These are phyloP conservation scores for Mycena rebaudengoi DNA, from an alignment of 768 basidiomycete genomes.

Conservation along the genomic window DNA sequence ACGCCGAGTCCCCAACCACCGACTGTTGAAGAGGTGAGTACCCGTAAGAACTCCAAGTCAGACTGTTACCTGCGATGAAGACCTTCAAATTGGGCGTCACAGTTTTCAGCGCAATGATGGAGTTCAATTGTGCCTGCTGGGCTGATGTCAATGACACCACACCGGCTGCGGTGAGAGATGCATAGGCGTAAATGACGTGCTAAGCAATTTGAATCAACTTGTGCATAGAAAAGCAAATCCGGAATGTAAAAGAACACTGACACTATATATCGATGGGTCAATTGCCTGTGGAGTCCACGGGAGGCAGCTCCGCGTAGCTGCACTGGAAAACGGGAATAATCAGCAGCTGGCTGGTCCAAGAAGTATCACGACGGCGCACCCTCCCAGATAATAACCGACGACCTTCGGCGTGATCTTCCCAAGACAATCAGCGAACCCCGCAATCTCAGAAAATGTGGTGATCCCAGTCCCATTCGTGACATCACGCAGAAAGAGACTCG, in stretches of 20 bases:
- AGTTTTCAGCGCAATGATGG: background rate
- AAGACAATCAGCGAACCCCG: conserved; percentile 2
- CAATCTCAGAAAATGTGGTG: conserved; percentile 7
- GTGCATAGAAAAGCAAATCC: too few species aligned
- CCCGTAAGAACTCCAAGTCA: background rate
- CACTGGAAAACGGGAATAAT: background rate
- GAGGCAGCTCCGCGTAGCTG: background rate
- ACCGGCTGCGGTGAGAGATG: background rate
- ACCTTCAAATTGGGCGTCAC: background rate
- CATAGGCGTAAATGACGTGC: background rate
- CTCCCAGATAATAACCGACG: conserved; percentile 17
- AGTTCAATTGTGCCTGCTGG: background rate
- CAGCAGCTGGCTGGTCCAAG: too few species aligned
- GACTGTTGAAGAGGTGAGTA: background rate
- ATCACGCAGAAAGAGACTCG: conserved; percentile 8
- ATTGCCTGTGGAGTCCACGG: background rate
- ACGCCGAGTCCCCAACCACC: conserved; percentile 17
- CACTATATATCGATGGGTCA: background rate
- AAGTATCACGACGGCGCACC: too few species aligned
- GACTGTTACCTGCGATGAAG: background rate
- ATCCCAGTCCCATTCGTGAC: conserved; percentile 2
- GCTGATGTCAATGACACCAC: background rate
- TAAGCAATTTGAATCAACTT: background rate
- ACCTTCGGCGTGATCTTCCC: conserved; percentile 11
- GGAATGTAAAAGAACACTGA: background rate